Base-by-base conservation (phyloP, 1,284 basidiomycete genomes). In the Apiotrichum porosum region DNA sequence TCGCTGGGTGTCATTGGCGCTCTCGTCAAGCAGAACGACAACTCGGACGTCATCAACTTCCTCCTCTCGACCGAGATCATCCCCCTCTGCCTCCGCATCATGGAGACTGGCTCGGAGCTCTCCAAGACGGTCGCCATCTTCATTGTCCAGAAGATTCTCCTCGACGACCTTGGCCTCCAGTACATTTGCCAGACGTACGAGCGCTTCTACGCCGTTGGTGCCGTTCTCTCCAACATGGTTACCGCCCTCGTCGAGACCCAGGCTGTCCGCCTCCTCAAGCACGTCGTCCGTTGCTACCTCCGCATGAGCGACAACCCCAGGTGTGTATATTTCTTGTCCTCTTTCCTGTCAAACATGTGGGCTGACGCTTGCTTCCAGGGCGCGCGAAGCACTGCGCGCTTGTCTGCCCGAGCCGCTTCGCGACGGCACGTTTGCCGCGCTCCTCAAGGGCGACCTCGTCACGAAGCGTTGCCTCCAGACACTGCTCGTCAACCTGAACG, bases 181-280 rank as follows among this genome's bases (percentile, higher is more conserved):
- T 99, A 99, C 73, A 98, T 99, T 67, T 98, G 94, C 67, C 94
- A 98, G 75, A 98, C 95, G 15, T 98, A 98, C 73, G 95, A 99
- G 73, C 82, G 95, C 39, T 99, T 99, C 77, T 98, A 97, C 71
- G 95, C 95, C 14, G 95, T 99, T 44, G 94, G 93, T 10, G 97
- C 94, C 3, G 95, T 99, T 23, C 79, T 99, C 51, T 90, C 88
- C 78, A 97, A 97, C 74, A 99, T 99, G 95, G 95, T 98, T 51
- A 85, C 84, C 63, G 90, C 94, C 65, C 79, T 97, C 38, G 90
- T 95, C 44, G 95, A 99, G 75, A 95, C 87, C 3, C 95, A 97
- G 74, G 95, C 95, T 9, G 94, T 98, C 30, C 79, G 95, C 60
- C 76, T 99, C 46, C 77, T 99, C 61, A 99, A 99, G 75, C 95